Percentiles rank a stretch among this genome's conserved stretches.
Conservation (phyloP, 225 moss, liverwort and hornwort genomes). For the Polytrichum commune region DNA sequence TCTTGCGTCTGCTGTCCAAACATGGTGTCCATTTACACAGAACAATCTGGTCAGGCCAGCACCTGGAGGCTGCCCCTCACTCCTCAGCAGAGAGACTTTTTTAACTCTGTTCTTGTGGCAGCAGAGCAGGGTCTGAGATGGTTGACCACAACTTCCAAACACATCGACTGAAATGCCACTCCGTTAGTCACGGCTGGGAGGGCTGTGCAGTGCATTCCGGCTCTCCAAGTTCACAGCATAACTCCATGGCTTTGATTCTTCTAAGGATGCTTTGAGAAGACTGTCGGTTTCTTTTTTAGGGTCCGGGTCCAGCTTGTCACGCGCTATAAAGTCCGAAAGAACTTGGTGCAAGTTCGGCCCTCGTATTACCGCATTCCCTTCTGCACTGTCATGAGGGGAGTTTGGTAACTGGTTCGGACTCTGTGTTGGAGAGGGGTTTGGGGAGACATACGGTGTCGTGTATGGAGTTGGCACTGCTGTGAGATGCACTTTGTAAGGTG, state of each 20-base stretch:
- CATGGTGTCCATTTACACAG: too few relatives aligned
- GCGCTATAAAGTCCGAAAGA: slow-evolving; percentile 30
- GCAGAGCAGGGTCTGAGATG: neutral
- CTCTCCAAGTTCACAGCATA: slow-evolving; percentile 76
- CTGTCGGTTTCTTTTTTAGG: slow-evolving; percentile 55
- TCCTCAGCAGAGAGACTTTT: too few relatives aligned
- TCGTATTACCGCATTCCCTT: slow-evolving; percentile 17
- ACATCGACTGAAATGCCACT: neutral
- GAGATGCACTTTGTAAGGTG: slow-evolving; percentile 11
- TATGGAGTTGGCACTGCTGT: slow-evolving; percentile 18
- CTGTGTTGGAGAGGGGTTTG: slow-evolving; percentile 36
- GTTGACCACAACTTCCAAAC: slow-evolving; percentile 1
- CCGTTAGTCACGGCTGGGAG: slow-evolving; percentile 75
- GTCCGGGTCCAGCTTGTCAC: slow-evolving; percentile 47
- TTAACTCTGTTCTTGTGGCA: neutral
- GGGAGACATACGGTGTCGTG: slow-evolving; percentile 44
- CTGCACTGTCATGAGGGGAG: slow-evolving; percentile 23
- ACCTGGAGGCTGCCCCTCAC: too few relatives aligned
- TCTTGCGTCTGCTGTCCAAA: too few relatives aligned
- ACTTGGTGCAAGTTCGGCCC: slow-evolving; percentile 27
- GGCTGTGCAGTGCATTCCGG: slow-evolving; percentile 78
- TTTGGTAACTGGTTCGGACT: slow-evolving; percentile 42
- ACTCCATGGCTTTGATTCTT: slow-evolving; percentile 62
- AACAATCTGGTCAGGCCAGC: too few relatives aligned
- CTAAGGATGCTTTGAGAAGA: slow-evolving; percentile 39